Evolutionary conservation across 2,329 filamentous ascomycete species (phyloP), one percentile per base, ranked within the genome.

Genomic region (Alternaria metachromatica): DNA sequence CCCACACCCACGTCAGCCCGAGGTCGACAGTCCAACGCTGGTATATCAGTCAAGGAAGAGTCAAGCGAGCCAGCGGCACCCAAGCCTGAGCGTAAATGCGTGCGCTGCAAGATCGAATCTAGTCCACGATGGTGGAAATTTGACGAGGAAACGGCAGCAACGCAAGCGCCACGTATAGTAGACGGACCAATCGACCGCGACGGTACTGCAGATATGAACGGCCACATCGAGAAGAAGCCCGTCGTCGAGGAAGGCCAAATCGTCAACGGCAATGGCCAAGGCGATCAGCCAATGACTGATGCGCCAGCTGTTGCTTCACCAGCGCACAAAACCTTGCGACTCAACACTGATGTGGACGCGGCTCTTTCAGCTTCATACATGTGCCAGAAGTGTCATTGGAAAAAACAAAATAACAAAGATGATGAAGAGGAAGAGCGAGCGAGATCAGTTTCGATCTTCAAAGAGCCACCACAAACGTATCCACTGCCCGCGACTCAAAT

Each of bases 111-210:
- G 12, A 86, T 91, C 61, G 90, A 94, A 74, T 87, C 90, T 55
- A 93, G 90, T 70, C 92, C 91, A 5, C 90, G 87, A 73, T 85
- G 84, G 84, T 84, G 78, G 80, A 78, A 76, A 55, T 62, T 71
- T 13, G 74, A 80, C 28, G 72, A 72, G 12, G 48, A 58, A 30
- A n/a, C 55, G 18, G 46, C 57, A 33, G 30, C 63, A 20, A 57
- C 64, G 30, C 65, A 65, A 49, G 49, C 44, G 13, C 28, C 63
- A 55, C 68, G 59, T 28, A 55, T 64, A 20, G 66, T 71, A 15
- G 74, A 78, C 62, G 72, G 71, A 5, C 60, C 69, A 56, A 56
- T 68, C 20, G 37, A 60, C 3, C 55, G 66, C 25, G 76, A 78
- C 43, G 75, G 72, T 23, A 50, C 59, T 1, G 70, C 44, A 20